A percentile compares a stretch with the other conserved stretches of the same genome.
phyloP scores from a whole-genome alignment of 2,329 filamentous ascomycete species.

The Thelonectria discophora region DNA sequence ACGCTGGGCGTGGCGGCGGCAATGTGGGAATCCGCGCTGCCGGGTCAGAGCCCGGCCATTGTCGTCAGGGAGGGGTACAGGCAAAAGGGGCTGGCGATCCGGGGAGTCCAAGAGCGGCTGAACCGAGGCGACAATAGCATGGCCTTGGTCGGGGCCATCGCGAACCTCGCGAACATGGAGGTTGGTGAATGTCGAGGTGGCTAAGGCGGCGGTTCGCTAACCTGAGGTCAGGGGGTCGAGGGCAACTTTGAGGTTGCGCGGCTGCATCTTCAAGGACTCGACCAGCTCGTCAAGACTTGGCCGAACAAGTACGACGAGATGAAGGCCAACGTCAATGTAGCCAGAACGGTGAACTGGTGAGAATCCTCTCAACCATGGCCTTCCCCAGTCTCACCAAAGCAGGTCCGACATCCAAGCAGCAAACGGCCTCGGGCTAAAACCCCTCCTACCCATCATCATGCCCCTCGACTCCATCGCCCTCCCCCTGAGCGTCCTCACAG shows the following conservation, averaged over 20 bases:
- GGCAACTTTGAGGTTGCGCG: slow-evolving; percentile 21
- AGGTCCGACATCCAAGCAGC: slow-evolving; percentile 29
- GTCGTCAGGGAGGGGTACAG: slow-evolving; percentile 20
- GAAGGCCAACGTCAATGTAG: slow-evolving; percentile 23
- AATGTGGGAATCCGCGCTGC: slow-evolving; percentile 21
- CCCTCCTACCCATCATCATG: slow-evolving; percentile 23
- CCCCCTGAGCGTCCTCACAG: slow-evolving; percentile 16
- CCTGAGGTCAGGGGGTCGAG: slow-evolving; percentile 13
- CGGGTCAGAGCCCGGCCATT: not conserved
- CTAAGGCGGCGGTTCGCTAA: not conserved
- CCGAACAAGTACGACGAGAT: slow-evolving; percentile 20
- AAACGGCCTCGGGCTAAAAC: slow-evolving; percentile 20
- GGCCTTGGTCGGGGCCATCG: slow-evolving; percentile 25
- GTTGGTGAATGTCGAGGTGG: not conserved
- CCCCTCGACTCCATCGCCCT: slow-evolving; percentile 21
- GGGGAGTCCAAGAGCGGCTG: slow-evolving; percentile 18
- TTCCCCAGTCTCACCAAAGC: slow-evolving; percentile 3
- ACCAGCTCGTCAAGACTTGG: slow-evolving; percentile 18
- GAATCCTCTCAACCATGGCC: not conserved
- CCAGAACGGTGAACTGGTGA: slow-evolving; percentile 26
- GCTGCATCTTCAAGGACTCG: slow-evolving; percentile 26
- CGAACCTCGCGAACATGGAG: slow-evolving; percentile 29
- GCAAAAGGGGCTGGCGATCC: slow-evolving; percentile 24
- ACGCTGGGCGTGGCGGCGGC: slow-evolving; percentile 26
- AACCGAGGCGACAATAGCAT: slow-evolving; percentile 11